Conservation (phyloP, 331 rosid species). For the Quercus lobata region DNA sequence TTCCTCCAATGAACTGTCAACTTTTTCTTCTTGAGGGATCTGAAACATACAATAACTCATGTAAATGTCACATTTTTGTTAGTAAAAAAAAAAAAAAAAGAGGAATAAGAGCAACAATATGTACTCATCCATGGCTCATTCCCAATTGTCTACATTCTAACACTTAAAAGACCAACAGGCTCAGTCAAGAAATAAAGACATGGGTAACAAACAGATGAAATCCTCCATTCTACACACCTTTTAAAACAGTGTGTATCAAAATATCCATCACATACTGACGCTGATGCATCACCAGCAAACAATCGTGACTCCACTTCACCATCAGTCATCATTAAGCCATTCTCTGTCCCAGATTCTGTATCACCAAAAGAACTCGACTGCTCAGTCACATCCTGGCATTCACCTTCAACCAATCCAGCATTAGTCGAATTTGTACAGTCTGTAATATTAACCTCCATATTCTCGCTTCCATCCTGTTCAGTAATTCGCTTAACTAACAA, state of each 20-base stretch:
- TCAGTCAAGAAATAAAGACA: too few species aligned
- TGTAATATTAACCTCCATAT: constrained; percentile 48
- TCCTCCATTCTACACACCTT: too few species aligned
- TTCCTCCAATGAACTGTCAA: constrained; percentile 65
- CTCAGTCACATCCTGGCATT: constrained; percentile 38
- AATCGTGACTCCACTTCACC: constrained; percentile 54
- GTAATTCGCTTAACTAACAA: constrained; percentile 15
- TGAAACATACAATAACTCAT: constrained; percentile 3
- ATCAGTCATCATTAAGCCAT: constrained; percentile 33
- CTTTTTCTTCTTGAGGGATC: constrained; percentile 55
- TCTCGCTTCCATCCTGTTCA: constrained; percentile 21
- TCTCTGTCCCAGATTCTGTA: constrained; percentile 48
- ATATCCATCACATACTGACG: constrained; percentile 31
- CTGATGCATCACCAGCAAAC: constrained; percentile 14
- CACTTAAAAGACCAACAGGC: too few species aligned
- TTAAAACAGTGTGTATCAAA: constrained; percentile 10
- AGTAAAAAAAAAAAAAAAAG: too few species aligned
- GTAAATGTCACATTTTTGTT: neutral
- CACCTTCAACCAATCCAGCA: constrained; percentile 27
- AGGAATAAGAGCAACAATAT: neutral
- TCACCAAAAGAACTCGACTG: constrained; percentile 72
- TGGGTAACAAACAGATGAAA: too few species aligned
- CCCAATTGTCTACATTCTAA: neutral
- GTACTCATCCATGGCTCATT: neutral
- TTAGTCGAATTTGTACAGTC: constrained; percentile 21